Base-by-base conservation (phyloP, 768 basidiomycete genomes). In the Rubroboletus satanas region DNA sequence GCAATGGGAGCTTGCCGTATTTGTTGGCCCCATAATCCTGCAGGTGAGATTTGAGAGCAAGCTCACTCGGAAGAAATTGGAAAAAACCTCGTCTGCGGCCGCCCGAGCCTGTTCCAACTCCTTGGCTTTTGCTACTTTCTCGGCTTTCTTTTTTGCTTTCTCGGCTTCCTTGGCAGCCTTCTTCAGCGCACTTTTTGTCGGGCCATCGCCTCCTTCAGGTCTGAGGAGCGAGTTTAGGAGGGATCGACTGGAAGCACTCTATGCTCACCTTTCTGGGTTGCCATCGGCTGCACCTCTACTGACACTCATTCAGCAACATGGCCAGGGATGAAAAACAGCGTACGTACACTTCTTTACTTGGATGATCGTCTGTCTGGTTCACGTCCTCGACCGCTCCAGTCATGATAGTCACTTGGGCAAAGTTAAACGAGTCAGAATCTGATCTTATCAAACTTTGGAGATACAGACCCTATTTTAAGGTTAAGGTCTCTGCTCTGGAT, bases 141-240 rank as follows among this genome's bases (percentile, higher is more conserved):
- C 93, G 41, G 89, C 90, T 7, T 86, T 87, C 69, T 92, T 94
- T 73, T 84, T 84, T 45, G 87, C 90, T 62, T 98, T 98, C 74
- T 94, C 91, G 12, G 85, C 87, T 45, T 88, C 88, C 71, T 97
- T 98, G 32, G 88, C 88, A 32, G 85, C 83, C 74, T 93, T 94
- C 78, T 98, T 98, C 55, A 93, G 70, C 63, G 95, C 93, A 64
- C 78, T 90, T 75, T 97, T 98, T 52, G 87, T 84, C 7, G 85
- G 91, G 12, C 80, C 88, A 38, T 77, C 71, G 32, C 63, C 71
- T 15, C 32, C 60, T 36, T 66, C 68, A 12, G 44, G 33, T 52
- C 68, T 71, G 56, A 7, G 32, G 49, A 43, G 36, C 18, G 28
- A 43, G 56, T 32, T 56, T 46, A 48, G 39, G 18, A 23, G 33